phyloP scores from a whole-genome alignment of 495 filamentous ascomycete genomes.

The Filosporella fistucella region DNA sequence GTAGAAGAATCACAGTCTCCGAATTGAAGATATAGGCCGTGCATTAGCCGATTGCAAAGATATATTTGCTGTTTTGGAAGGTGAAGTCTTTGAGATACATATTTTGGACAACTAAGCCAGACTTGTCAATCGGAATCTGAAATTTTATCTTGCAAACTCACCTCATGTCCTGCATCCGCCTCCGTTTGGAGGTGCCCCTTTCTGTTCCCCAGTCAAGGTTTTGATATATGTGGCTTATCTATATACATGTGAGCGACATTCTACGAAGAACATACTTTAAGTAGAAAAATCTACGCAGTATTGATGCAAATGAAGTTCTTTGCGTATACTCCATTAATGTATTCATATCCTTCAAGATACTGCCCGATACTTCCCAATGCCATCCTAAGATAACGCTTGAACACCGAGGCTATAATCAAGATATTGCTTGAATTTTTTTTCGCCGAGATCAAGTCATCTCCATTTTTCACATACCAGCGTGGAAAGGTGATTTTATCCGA shows the following conservation, averaged over 20 bases:
- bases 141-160: no score
- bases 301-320: constrained; percentile 30
- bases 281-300: constrained; percentile 34
- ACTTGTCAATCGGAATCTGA: no score
- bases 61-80: no score
- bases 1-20: no score
- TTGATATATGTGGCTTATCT: no score
- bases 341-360: constrained; percentile 34
- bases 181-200: constrained; percentile 41
- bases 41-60: no score
- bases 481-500: constrained; percentile 30
- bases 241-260: no score
- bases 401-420: constrained; percentile 29
- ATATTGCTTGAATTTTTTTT: constrained; percentile 39
- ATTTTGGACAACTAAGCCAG: no score
- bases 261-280: no score
- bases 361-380: constrained; percentile 44
- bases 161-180: no score
- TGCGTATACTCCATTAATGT: constrained; percentile 32
- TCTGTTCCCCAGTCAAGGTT: constrained; percentile 38
- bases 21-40: no score
- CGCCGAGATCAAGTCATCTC: constrained; percentile 33
- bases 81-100: no score
- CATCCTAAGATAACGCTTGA: constrained; percentile 24
- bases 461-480: constrained; percentile 30